phyloP scores from a whole-genome alignment of 2,329 filamentous ascomycete genomes.

The Aspergillus glaucus region DNA sequence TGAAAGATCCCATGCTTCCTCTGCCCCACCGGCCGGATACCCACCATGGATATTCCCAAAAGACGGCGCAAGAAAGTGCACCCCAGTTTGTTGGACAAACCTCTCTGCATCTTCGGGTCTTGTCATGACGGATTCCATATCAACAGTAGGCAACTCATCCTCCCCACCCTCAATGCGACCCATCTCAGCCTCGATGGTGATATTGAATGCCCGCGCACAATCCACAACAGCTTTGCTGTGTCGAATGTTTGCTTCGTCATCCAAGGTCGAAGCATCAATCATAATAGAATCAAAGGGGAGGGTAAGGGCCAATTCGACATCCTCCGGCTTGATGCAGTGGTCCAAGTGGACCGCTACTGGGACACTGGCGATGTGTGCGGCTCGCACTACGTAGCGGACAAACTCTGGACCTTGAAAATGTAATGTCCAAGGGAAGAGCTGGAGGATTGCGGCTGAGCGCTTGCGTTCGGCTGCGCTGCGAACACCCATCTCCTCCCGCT shows the following conservation, averaged over 20 bases:
- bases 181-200: slow-evolving; percentile 62
- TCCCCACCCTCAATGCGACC: slow-evolving; percentile 64
- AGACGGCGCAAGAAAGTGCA: slow-evolving; percentile 62
- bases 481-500: slow-evolving; percentile 45
- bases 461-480: slow-evolving; percentile 55
- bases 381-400: slow-evolving; percentile 46
- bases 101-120: slow-evolving; percentile 60
- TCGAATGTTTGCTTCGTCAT: slow-evolving; percentile 58
- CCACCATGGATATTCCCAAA: slow-evolving; percentile 13
- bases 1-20: slow-evolving; percentile 7
- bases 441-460: slow-evolving; percentile 58
- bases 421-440: slow-evolving; percentile 65
- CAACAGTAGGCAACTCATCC: slow-evolving; percentile 62
- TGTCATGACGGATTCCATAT: slow-evolving; percentile 55
- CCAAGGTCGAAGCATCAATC: slow-evolving; percentile 66
- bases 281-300: slow-evolving; percentile 61
- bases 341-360: slow-evolving; percentile 57
- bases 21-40: slow-evolving; percentile 18
- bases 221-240: slow-evolving; percentile 53
- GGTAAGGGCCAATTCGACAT: slow-evolving; percentile 48
- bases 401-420: slow-evolving; percentile 52
- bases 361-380: slow-evolving; percentile 48
- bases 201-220: slow-evolving; percentile 20
- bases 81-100: slow-evolving; percentile 57
- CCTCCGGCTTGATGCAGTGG: slow-evolving; percentile 54